Conservation (phyloP, 305 asterid genomes). For the Fraxinus baroniana region DNA sequence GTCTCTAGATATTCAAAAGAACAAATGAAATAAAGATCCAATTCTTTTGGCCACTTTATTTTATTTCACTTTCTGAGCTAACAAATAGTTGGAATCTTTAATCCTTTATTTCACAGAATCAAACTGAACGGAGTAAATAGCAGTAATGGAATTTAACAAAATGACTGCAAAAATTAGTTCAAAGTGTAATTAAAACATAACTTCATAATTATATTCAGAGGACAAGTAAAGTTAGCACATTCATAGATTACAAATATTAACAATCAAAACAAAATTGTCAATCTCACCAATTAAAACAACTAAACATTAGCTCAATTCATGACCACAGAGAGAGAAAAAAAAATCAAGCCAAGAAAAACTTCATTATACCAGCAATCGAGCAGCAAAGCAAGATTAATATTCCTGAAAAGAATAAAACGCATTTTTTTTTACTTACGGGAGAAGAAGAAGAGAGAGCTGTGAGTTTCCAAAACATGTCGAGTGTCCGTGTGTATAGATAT, state of each 20-base stretch:
- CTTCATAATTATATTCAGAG: neutral
- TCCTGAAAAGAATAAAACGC: neutral
- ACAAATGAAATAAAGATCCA: neutral
- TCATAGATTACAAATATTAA: neutral
- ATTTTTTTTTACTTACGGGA: conserved; percentile 58
- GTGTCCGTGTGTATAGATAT: conserved; percentile 14
- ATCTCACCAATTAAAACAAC: neutral
- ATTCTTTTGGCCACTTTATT: neutral
- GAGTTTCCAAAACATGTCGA: conserved; percentile 90
- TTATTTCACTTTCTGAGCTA: neutral
- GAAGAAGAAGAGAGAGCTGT: conserved; percentile 77
- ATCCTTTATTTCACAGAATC: neutral
- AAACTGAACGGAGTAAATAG: neutral
- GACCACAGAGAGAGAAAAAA: neutral
- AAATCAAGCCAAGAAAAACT: conserved; percentile 21
- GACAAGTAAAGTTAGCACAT: conserved; percentile 4
- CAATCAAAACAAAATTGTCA: neutral
- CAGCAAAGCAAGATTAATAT: neutral
- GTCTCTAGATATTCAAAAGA: neutral
- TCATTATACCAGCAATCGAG: conserved; percentile 9
- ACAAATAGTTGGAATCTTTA: neutral
- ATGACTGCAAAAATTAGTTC: neutral
- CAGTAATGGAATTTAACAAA: neutral
- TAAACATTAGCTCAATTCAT: conserved; percentile 17
- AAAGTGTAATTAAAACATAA: neutral